Evolutionary conservation across 257 asterid species (phyloP), one percentile per base, ranked within the genome.

Genomic region (Echium plantagineum): DNA sequence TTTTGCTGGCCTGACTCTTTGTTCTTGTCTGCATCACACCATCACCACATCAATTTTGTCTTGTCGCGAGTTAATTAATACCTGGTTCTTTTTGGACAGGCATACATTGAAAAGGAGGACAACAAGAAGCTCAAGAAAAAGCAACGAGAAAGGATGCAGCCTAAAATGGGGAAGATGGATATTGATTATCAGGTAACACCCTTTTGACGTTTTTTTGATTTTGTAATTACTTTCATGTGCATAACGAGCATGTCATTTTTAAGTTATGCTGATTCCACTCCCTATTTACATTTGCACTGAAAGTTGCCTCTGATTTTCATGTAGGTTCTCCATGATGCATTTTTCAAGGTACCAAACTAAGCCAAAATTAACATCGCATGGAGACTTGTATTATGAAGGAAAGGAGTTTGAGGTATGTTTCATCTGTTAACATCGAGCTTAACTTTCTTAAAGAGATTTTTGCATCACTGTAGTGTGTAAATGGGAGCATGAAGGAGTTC

Each of bases 101-200:
- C 97, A 48, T 89, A 93, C 73, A 86, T 89, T 67, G 97, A 93
- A 73, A 93, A 93, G 79, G 97, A 93, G 76, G 99, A 93, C 73
- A 84, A 86, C 64, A 93, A 85, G 73, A 93, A 93, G 74, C 81
- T 93, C 74, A 93, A 89, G 71, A 97, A 93, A 72, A 93, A 93
- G 79, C 99, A 86, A 65, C 89, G 97, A 28, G 99, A 93, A 78
- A 83, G 95, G 77, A 93, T 93, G 99, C 99, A 86, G 77, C 99
- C 99, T 10, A 93, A 86, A 70, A 89, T 93, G 97, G 99, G 99
- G 8, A 93, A 93, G 73, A 93, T 93, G 99, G 99, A 93, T 69
- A 93, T 89, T 59, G 97, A 93, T 77, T 93, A 93, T 83, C 97
- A 93, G 95, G 99, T 93, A 18, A 60, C 16, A 20, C 15, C 38